phyloP scores from a whole-genome alignment of 2,329 filamentous ascomycete genomes.

The Geosmithia putterillii region DNA sequence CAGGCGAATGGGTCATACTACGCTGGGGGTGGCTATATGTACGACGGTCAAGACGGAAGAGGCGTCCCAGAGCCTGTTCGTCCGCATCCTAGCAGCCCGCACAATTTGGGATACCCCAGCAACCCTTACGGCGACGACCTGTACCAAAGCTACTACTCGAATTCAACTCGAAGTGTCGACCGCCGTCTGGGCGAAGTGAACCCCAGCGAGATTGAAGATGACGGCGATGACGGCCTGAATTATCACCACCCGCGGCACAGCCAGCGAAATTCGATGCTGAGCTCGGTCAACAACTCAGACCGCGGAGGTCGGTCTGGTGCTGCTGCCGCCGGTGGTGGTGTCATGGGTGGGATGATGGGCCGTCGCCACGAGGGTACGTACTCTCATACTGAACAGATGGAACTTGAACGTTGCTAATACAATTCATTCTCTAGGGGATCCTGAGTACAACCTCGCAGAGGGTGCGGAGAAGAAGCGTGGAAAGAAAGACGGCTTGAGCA shows the following conservation, averaged over 20 bases:
- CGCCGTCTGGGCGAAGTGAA: slow-evolving; percentile 50
- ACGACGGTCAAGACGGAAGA: slow-evolving; percentile 1
- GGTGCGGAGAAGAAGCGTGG: slow-evolving; percentile 44
- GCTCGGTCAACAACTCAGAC: slow-evolving; percentile 32
- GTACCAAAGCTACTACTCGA: slow-evolving; percentile 48
- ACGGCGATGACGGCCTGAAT: slow-evolving; percentile 73
- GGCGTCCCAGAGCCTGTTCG: neutral
- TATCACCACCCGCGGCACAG: slow-evolving; percentile 26
- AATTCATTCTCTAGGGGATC: slow-evolving; percentile 9
- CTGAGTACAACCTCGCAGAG: slow-evolving; percentile 18
- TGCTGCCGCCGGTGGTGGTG: slow-evolving; percentile 27
- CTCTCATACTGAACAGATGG: neutral
- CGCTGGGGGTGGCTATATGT: neutral
- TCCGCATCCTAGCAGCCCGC: slow-evolving; percentile 1
- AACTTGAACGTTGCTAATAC: neutral
- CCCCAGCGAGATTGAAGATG: slow-evolving; percentile 71
- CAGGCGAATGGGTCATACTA: neutral
- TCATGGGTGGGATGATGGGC: slow-evolving; percentile 16
- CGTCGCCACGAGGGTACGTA: slow-evolving; percentile 9
- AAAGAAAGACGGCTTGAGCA: slow-evolving; percentile 44
- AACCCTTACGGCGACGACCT: slow-evolving; percentile 39
- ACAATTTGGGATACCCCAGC: slow-evolving; percentile 3
- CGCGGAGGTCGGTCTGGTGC: slow-evolving; percentile 26
- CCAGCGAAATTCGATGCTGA: slow-evolving; percentile 46
- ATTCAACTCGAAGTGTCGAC: slow-evolving; percentile 27